Evolutionary conservation across 1,284 basidiomycete species (phyloP), one percentile per base, ranked within the genome.

Genomic region (Trichosporon sp.): DNA sequence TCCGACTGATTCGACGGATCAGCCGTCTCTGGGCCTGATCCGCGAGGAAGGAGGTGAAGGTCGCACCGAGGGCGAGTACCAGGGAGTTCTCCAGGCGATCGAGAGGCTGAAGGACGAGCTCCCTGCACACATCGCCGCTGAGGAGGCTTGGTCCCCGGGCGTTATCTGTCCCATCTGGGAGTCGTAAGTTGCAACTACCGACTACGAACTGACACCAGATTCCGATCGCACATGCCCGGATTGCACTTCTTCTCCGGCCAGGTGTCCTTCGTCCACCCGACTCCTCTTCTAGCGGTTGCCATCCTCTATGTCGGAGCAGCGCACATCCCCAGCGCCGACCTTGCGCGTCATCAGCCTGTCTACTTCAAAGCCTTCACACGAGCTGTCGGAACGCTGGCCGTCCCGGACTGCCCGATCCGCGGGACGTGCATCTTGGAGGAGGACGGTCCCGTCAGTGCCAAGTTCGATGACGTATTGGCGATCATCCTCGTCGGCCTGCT

Each of bases 161-260:
- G 42, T 27, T 4, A 64, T 74, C 13, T 63, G 60, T 8, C 35
- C 23, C 21, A 64, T 72, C 4, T 74, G 71, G 71, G 68, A 68
- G 27, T 71, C 69, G 72, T 72, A 65, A 62, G 72, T 70, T 4
- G 23, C 29, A 1, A 18, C 13, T 4, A 5, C 2, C 4, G 8
- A 13, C 27, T 4, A n/a, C 51, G 29, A 8, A 18, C 66, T 65
- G 68, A 67, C 64, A n/a, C 12, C 64, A 73, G 72, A 0, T 74
- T 74, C 71, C 73, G 73, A 13, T 65, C 68, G 6, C 67, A 74
- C 60, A 74, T 74, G 73, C 73, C 73, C 2, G 73, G 73, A 1
- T 51, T 74, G 29, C 73, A 74, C 64, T 74, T 74, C 64, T 68
- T 74, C 44, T 68, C 68, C 2, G 70, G 71, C n/a, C 69, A 72